A percentile compares a stretch with the other conserved stretches of the same genome.
phyloP scores from a whole-genome alignment of 495 filamentous ascomycete genomes.

The Cudoniella acicularis region DNA sequence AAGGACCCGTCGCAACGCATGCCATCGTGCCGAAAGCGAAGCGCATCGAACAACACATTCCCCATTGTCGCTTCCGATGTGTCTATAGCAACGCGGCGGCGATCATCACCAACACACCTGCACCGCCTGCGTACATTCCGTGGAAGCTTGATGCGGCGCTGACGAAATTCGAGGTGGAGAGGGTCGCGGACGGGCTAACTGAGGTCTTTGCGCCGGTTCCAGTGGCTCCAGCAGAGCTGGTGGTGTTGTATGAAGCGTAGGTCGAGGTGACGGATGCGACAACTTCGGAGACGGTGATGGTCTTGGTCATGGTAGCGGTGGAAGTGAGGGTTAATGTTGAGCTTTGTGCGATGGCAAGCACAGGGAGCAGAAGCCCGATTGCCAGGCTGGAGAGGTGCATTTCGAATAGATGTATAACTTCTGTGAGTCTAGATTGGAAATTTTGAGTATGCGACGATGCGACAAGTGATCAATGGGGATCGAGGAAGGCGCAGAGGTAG shows the following conservation, averaged over 20 bases:
- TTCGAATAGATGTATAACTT: constrained; percentile 13
- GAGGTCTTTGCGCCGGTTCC: constrained; percentile 16
- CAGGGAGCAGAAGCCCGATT: constrained; percentile 41
- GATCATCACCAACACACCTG: constrained; percentile 40
- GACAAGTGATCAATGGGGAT: not conserved
- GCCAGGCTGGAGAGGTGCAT: constrained; percentile 37
- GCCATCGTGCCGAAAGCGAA: not conserved
- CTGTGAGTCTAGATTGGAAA: not conserved
- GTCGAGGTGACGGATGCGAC: constrained; percentile 31
- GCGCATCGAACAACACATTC: not conserved
- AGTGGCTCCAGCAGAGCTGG: constrained; percentile 23
- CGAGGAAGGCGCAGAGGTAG: not conserved
- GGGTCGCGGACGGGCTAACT: not conserved
- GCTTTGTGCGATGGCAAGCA: constrained; percentile 32
- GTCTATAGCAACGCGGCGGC: constrained; percentile 42
- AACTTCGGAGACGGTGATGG: constrained; percentile 42
- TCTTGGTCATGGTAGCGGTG: constrained; percentile 48
- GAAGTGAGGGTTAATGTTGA: constrained; percentile 43
- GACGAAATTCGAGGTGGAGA: constrained; percentile 29
- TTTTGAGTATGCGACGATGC: constrained; percentile 3
- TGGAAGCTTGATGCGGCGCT: constrained; percentile 32
- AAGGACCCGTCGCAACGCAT: not conserved
- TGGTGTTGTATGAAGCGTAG: constrained; percentile 21
- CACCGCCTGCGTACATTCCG: constrained; percentile 36
- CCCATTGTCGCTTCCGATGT: not conserved